phyloP scores from a whole-genome alignment of 1,284 basidiomycete species.

The Boletus holoroseus region DNA sequence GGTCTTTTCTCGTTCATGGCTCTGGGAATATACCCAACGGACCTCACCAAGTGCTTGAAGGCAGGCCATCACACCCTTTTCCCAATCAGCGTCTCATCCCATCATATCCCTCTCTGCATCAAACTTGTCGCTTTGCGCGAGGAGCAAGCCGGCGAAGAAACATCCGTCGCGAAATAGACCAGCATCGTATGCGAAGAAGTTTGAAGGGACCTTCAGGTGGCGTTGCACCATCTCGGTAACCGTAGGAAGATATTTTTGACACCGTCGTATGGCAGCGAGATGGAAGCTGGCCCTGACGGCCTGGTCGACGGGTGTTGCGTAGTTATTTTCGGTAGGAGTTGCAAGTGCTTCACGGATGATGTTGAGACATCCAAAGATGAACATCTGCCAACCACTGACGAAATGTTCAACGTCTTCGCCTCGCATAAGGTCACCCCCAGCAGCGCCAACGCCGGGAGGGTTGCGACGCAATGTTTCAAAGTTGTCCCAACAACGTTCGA shows the following conservation, averaged over 20 bases:
- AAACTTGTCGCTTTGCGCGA: conserved; percentile 48
- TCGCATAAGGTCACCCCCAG: conserved; percentile 40
- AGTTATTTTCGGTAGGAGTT: conserved; percentile 1
- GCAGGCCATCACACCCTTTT: conserved; percentile 68
- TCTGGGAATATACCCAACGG: conserved; percentile 75
- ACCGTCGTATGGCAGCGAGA: conserved; percentile 43
- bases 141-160: conserved; percentile 72
- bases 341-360: conserved; percentile 36
- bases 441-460: conserved; percentile 30
- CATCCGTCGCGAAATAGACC: conserved; percentile 74
- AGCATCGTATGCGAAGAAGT: conserved; percentile 77
- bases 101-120: conserved; percentile 40
- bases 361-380: conserved; percentile 49
- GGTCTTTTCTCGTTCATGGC: conserved; percentile 62
- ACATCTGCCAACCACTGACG: conserved; percentile 48
- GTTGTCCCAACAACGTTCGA: conserved; percentile 77
- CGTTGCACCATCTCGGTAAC: conserved; percentile 60
- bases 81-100: conserved; percentile 45
- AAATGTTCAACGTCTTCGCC: conserved; percentile 57
- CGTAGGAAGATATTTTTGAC: conserved; percentile 47
- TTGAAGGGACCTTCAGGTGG: conserved; percentile 42
- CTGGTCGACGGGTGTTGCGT: conserved; percentile 16
- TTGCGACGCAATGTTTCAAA: conserved; percentile 57
- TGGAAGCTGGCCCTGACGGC: conserved; percentile 41
- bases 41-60: conserved; percentile 69